Conservation (phyloP, 441 rosid species). For the Euphorbia corollata region DNA sequence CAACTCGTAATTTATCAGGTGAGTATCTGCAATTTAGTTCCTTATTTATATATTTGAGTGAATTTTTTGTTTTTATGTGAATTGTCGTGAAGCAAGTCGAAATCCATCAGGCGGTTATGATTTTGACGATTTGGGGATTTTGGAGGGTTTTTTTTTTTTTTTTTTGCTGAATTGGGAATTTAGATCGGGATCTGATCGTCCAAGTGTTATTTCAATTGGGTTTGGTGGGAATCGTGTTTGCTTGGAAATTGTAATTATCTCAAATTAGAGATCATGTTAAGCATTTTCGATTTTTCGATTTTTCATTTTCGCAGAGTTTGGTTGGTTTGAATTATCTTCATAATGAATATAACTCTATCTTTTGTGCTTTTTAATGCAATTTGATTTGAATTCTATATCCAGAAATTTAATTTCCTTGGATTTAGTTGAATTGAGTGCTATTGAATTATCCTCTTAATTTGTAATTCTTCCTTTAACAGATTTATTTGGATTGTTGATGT, state of each 20-base stretch:
- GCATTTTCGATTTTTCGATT: neutral
- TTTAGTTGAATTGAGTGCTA: neutral
- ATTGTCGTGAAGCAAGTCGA: conserved; percentile 14
- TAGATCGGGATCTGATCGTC: conserved; percentile 21
- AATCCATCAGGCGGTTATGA: neutral
- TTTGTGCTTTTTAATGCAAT: neutral
- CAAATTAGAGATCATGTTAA: conserved; percentile 1
- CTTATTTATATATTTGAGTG: neutral
- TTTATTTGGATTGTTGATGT: conserved; percentile 13
- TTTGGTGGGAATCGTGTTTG: conserved; percentile 1
- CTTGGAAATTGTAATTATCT: conserved; percentile 1
- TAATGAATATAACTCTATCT: neutral
- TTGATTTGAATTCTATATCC: conserved; percentile 7
- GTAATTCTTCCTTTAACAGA: neutral
- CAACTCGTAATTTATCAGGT: conserved; percentile 25
- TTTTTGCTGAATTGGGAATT: conserved; percentile 6
- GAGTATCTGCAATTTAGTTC: conserved; percentile 14
- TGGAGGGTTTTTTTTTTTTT: too few species aligned
- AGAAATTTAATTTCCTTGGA: neutral
- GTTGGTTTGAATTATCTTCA: neutral
- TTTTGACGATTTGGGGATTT: conserved; percentile 7
- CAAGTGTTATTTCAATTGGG: neutral
- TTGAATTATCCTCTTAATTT: conserved; percentile 13
- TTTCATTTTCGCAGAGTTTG: neutral
- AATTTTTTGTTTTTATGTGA: neutral